Conservation (phyloP, 164 flowering plant species). For the Umbellularia californica region DNA sequence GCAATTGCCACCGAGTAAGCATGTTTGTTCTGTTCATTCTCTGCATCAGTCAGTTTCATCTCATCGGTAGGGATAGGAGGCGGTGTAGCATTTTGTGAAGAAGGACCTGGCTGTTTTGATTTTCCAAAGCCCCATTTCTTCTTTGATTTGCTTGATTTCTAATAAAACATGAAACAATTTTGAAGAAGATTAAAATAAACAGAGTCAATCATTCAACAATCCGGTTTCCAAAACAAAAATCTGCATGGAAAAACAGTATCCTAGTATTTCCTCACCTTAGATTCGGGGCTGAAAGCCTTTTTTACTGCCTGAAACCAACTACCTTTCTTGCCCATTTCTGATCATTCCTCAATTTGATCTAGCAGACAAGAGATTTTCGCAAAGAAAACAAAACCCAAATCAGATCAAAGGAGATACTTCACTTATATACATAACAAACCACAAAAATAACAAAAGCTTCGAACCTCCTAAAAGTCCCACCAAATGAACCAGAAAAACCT, state of each 20-base stretch:
- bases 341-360: constrained; percentile 19
- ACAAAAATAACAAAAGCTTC: not conserved
- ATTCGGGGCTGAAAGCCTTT: constrained; percentile 68
- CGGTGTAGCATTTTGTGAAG: constrained; percentile 14
- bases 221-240: no score
- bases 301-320: constrained; percentile 80
- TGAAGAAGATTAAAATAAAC: no score
- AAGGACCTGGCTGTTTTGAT: constrained; percentile 26
- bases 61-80: constrained; percentile 35
- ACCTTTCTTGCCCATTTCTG: constrained; percentile 82
- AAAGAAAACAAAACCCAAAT: not conserved
- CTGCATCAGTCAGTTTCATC: constrained; percentile 42
- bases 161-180: not conserved
- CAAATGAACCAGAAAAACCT: not conserved
- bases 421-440: not conserved
- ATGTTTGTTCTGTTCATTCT: constrained; percentile 69
- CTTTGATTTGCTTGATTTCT: constrained; percentile 60
- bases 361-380: not conserved
- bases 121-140: constrained; percentile 48
- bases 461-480: not conserved
- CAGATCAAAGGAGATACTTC: not conserved
- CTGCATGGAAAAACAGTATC: not conserved
- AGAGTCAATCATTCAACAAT: no score
- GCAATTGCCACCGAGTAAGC: constrained; percentile 74
- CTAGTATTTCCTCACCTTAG: constrained; percentile 38